Percentiles rank a stretch among this genome's conserved stretches.
Evolutionary conservation across 2,329 filamentous ascomycete species (phyloP).

Genomic region (Microascus cirrosus): DNA sequence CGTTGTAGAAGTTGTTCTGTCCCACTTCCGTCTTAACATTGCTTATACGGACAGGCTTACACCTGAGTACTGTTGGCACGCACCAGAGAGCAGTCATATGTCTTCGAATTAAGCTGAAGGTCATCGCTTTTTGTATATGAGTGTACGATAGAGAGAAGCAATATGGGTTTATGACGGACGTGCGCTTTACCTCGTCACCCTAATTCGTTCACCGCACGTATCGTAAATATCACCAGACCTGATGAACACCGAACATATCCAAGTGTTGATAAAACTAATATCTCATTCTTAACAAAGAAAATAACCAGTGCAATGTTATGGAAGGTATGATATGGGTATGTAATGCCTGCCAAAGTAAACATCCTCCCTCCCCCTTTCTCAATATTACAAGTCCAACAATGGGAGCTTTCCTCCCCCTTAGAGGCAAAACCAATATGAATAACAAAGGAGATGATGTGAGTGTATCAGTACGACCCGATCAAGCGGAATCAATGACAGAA

Average conservation of each 20-base stretch:
- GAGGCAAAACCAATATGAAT: neutral
- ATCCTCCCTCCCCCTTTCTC: neutral
- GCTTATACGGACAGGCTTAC: no score
- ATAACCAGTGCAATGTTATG: neutral
- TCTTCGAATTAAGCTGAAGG: no score
- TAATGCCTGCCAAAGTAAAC: neutral
- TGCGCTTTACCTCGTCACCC: no score
- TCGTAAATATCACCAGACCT: no score
- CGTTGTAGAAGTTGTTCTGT: no score
- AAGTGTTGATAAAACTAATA: neutral
- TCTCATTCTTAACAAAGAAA: neutral
- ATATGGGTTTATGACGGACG: no score
- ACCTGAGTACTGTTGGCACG: no score
- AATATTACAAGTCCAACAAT: neutral
- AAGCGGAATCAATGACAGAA: conserved; percentile 2
- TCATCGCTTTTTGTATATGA: no score
- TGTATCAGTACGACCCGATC: neutral
- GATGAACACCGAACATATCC: neutral
- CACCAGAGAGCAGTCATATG: no score
- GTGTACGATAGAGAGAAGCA: no score
- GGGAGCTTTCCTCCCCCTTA: neutral
- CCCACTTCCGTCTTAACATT: no score
- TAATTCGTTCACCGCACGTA: no score
- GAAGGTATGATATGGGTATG: conserved; percentile 2
- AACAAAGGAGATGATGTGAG: neutral